Conservation (phyloP, 2,329 filamentous ascomycete genomes). For the Penicillium sp. region DNA sequence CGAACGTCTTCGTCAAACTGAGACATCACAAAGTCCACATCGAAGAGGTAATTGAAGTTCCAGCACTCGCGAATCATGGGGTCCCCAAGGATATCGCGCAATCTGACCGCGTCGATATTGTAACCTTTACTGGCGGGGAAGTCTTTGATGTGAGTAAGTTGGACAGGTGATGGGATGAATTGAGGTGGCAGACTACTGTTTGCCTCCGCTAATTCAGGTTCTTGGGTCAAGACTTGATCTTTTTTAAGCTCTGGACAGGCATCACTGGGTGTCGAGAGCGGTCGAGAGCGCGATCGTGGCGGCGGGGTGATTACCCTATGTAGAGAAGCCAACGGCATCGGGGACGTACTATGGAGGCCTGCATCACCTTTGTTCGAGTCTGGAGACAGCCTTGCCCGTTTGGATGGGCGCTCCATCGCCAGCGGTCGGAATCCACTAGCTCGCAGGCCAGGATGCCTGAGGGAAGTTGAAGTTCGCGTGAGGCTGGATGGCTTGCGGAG, state of each 20-base stretch:
- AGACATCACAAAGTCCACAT: conserved; percentile 60
- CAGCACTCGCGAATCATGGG: conserved; percentile 66
- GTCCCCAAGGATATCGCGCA: conserved; percentile 69
- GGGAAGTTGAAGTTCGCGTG: not conserved
- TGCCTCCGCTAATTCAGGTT: not conserved
- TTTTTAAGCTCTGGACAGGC: conserved; percentile 4
- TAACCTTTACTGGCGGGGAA: conserved; percentile 51
- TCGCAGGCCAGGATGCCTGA: not conserved
- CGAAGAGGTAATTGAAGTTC: conserved; percentile 57
- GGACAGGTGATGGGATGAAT: conserved; percentile 59
- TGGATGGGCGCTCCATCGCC: conserved; percentile 17
- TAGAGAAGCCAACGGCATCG: conserved; percentile 12
- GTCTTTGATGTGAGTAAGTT: conserved; percentile 67
- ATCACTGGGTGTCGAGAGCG: not conserved
- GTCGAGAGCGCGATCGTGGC: conserved; percentile 6
- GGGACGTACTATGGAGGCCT: not conserved
- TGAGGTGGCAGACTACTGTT: not conserved
- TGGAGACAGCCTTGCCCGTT: conserved; percentile 11
- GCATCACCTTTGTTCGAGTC: not conserved
- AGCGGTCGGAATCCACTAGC: not conserved
- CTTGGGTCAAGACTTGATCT: not conserved
- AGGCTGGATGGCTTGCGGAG: not conserved
- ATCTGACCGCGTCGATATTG: conserved; percentile 65
- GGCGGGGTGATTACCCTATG: conserved; percentile 17
- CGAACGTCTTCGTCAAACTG: conserved; percentile 59